These are phyloP conservation scores for Boletus sensibilis DNA, from an alignment of 768 basidiomycete species.

Conservation along the genomic window DNA sequence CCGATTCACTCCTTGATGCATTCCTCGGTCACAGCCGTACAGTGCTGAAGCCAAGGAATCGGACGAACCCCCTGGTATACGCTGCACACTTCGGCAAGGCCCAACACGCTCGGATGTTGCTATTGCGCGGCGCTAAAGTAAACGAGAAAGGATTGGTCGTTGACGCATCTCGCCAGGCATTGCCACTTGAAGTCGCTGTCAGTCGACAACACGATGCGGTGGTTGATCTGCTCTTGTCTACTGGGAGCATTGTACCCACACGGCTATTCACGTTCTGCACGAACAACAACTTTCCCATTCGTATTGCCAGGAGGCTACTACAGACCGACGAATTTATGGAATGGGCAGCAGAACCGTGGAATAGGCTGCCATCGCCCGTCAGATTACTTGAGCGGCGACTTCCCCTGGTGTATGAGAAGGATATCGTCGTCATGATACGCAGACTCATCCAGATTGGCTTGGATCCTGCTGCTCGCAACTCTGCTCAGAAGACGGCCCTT, in stretches of 20 bases:
- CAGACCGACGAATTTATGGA: slow-evolving; percentile 8
- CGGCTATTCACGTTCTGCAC: neutral
- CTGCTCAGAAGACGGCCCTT: neutral
- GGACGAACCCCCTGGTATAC: slow-evolving; percentile 12
- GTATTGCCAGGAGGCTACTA: slow-evolving; percentile 1
- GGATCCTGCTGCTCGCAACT: neutral
- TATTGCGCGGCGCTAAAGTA: neutral
- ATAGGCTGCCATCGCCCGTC: neutral
- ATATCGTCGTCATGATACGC: slow-evolving; percentile 6
- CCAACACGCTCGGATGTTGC: neutral
- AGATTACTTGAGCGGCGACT: neutral
- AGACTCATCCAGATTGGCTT: slow-evolving; percentile 7
- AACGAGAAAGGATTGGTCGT: slow-evolving; percentile 5
- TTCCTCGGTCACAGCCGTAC: neutral
- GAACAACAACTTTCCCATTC: neutral
- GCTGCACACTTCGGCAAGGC: slow-evolving; percentile 9
- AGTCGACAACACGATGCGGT: neutral
- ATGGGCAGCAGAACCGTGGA: slow-evolving; percentile 4
- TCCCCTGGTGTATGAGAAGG: slow-evolving; percentile 5
- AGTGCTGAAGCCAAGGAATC: neutral
- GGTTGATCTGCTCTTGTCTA: neutral
- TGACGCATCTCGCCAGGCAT: neutral
- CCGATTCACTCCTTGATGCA: slow-evolving; percentile 1
- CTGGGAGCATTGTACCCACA: slow-evolving; percentile 3
- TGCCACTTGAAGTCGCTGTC: slow-evolving; percentile 12